phyloP scores from a whole-genome alignment of 345 rosid species.

The Eucalyptus paniculata region DNA sequence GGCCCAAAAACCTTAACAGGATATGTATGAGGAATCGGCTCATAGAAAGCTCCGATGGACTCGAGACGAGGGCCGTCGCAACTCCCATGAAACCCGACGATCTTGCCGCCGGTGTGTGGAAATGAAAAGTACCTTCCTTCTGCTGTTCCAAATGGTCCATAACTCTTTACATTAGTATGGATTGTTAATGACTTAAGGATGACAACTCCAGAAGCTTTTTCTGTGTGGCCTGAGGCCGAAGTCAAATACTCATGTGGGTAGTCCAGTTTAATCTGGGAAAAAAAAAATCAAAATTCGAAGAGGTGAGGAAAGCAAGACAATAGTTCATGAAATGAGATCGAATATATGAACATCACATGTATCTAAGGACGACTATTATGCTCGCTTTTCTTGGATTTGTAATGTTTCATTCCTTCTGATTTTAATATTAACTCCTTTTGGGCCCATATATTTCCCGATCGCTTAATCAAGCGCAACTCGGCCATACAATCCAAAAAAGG shows the following conservation, averaged over 20 bases:
- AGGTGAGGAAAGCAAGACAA: background rate
- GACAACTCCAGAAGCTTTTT: background rate
- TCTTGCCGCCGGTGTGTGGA: background rate
- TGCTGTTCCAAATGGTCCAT: background rate
- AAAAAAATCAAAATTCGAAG: background rate
- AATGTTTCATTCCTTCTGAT: background rate
- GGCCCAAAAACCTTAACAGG: background rate
- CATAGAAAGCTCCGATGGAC: background rate
- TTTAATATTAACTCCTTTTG: background rate
- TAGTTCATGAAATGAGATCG: background rate
- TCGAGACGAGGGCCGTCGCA: background rate
- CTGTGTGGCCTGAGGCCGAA: background rate
- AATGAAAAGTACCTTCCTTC: background rate
- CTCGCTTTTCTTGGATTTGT: background rate
- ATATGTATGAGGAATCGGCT: background rate
- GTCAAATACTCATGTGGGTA: background rate
- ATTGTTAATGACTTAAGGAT: background rate
- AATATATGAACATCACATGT: background rate
- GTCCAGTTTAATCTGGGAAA: background rate
- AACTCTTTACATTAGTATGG: background rate
- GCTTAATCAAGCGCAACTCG: background rate
- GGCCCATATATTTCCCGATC: background rate
- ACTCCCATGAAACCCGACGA: background rate
- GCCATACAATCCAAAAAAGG: background rate
- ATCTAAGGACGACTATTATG: background rate